Evolutionary conservation across 352 stramenopile genomes (phyloP).

Genomic region (Ochromonadaceae sp.): DNA sequence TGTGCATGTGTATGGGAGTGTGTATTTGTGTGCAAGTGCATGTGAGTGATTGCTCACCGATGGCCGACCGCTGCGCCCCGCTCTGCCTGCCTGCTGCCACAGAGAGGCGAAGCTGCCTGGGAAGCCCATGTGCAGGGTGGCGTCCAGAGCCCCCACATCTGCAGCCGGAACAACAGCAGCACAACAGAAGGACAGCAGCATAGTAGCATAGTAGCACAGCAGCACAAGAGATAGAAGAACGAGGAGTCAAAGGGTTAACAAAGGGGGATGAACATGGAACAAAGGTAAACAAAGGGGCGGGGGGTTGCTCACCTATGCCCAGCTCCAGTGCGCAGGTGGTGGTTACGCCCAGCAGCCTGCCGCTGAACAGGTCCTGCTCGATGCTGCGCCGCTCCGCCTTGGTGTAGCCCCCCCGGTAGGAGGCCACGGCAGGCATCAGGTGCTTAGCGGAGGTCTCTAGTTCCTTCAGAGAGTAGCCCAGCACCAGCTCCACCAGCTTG

Average conservation of each 20-base stretch:
- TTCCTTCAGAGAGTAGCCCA: constrained; percentile 52
- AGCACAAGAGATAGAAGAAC: too few relatives aligned
- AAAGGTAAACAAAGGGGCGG: too few relatives aligned
- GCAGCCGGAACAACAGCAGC: too few relatives aligned
- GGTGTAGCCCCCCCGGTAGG: constrained; percentile 89
- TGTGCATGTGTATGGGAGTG: too few relatives aligned
- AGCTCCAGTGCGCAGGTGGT: constrained; percentile 91
- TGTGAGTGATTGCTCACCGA: constrained; percentile 33
- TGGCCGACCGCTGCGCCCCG: constrained; percentile 53
- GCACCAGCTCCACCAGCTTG: constrained; percentile 75
- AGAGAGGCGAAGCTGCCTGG: constrained; percentile 74
- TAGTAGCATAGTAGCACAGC: too few relatives aligned
- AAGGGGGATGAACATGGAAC: too few relatives aligned
- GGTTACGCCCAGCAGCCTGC: constrained; percentile 81
- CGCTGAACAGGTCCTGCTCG: constrained; percentile 78
- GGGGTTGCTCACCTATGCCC: too few relatives aligned
- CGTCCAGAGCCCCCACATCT: constrained; percentile 71
- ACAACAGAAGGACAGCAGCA: too few relatives aligned
- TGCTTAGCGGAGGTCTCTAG: constrained; percentile 30
- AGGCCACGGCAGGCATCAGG: constrained; percentile 55
- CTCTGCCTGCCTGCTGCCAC: constrained; percentile 87
- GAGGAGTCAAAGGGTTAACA: too few relatives aligned
- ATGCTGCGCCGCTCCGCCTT: constrained; percentile 68
- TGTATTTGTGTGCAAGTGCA: too few relatives aligned
- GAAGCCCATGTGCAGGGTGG: constrained; percentile 81